Evolutionary conservation across 1,139 yeast species (phyloP), one percentile per base, ranked within the genome.

Genomic region (Scheffersomyces lignicola): DNA sequence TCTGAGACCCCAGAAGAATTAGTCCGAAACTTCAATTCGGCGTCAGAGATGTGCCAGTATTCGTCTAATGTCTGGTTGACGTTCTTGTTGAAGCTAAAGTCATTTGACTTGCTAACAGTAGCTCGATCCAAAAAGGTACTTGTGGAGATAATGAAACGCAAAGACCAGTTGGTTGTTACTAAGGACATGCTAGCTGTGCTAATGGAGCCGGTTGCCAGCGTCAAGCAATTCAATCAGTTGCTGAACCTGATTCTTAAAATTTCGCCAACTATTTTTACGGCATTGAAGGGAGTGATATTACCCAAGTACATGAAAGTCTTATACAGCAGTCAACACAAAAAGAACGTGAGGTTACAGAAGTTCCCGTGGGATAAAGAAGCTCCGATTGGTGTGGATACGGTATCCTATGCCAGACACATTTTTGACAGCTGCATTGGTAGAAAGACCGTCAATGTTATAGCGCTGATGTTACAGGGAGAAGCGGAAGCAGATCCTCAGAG

Each of bases 381-480:
- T 6, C 10, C 13, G 13, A 8, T 5, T 12, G 21, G 13, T 31
- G 22, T 8, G 14, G 18, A 24, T 9, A 20, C 41, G 44, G 37
- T 45, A 7, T 37, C 44, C 3, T 59, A 54, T 36, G 64, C 67
- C 3, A 41, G 63, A 14, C 42, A 49, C 33, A 35, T 64, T 10
- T 62, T 56, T 35, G 18, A 38, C 9, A 39, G 35, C 6, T 36
- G 44, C 10, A 36, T 48, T 18, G 42, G 46, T 4, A 41, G 45
- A 37, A 58, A 62, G 37, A 54, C 71, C 1, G 33, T 57, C 0
- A 44, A 52, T 8, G 39, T 55, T 2, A 44, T 68, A 2, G 74
- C 73, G 1, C 47, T 52, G 10, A 59, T 66, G 63, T 58, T 76
- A 15, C 52, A 63, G 24, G 80, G 79, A 3, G 83, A 78, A 44